A percentile compares a stretch with the other conserved stretches of the same genome.
Evolutionary conservation across 1,284 basidiomycete genomes (phyloP).

Genomic region (Apiotrichum mycotoxinovorans): DNA sequence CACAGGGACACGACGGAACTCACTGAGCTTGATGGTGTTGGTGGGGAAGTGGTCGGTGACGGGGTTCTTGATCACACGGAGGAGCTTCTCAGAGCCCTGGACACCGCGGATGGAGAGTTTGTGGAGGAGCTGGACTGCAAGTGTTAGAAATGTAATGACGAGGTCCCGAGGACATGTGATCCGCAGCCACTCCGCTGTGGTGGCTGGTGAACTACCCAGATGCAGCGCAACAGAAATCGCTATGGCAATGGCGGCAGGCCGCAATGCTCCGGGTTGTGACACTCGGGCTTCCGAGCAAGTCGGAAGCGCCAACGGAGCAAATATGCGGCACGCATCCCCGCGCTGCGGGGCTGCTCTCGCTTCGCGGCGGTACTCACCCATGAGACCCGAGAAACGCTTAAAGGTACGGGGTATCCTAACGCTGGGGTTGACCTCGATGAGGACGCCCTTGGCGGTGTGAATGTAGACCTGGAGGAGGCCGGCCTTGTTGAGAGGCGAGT

Average conservation of each 20-base stretch:
- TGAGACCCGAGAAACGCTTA: slow-evolving; percentile 96
- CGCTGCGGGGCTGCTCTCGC: no score
- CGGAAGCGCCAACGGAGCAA: no score
- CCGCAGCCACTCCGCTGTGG: no score
- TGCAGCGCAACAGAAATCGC: no score
- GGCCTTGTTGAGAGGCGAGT: slow-evolving; percentile 97
- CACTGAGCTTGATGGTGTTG: slow-evolving; percentile 93
- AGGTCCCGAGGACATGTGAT: background rate
- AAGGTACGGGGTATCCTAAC: slow-evolving; percentile 97
- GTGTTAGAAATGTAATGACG: background rate
- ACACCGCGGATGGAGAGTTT: slow-evolving; percentile 92
- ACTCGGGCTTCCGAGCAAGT: no score
- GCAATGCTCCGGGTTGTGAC: no score
- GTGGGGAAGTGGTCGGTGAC: slow-evolving; percentile 91
- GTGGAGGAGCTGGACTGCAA: slow-evolving; percentile 89
- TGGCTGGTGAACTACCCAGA: no score
- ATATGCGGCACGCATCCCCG: no score
- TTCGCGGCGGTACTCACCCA: slow-evolving; percentile 65
- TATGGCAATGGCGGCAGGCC: no score
- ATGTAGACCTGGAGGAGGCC: slow-evolving; percentile 97
- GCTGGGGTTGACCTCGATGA: slow-evolving; percentile 98
- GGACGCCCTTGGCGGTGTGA: slow-evolving; percentile 91
- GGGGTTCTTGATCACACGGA: slow-evolving; percentile 98
- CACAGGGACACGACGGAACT: slow-evolving; percentile 41
- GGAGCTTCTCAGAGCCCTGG: slow-evolving; percentile 91